These are phyloP conservation scores for Blastocystis sp. DNA, from an alignment of 352 stramenopile species.

Conservation along the genomic window DNA sequence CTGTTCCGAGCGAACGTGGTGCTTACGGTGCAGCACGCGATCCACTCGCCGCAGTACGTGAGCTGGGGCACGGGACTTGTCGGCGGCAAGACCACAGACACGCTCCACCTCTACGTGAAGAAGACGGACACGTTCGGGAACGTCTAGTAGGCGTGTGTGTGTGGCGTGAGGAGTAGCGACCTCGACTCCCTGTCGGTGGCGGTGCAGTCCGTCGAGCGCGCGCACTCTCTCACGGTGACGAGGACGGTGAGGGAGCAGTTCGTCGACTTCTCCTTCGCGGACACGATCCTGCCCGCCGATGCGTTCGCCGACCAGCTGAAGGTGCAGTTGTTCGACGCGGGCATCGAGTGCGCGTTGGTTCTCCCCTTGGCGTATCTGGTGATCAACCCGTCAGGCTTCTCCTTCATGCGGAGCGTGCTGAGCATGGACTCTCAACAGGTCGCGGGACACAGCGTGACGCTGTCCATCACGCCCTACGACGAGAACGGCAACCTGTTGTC, in stretches of 20 bases:
- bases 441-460: neutral
- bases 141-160: neutral
- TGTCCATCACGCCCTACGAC: neutral
- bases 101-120: neutral
- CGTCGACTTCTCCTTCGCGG: neutral
- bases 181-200: neutral
- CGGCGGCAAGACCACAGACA: neutral
- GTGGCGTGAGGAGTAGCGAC: neutral
- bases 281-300: constrained; percentile 12
- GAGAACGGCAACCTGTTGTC: neutral
- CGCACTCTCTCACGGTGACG: neutral
- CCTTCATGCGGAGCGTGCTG: neutral
- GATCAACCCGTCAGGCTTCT: neutral
- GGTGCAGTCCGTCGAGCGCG: neutral
- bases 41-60: neutral
- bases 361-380: neutral
- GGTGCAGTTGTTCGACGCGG: constrained; percentile 14
- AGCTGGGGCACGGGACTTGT: neutral
- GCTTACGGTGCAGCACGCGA: neutral
- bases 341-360: neutral
- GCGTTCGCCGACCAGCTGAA: constrained; percentile 7
- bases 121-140: constrained; percentile 16
- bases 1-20: neutral
- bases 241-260: neutral
- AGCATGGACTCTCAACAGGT: neutral